phyloP scores from a whole-genome alignment of 306 rosid genomes.

The Vigna hirtella region DNA sequence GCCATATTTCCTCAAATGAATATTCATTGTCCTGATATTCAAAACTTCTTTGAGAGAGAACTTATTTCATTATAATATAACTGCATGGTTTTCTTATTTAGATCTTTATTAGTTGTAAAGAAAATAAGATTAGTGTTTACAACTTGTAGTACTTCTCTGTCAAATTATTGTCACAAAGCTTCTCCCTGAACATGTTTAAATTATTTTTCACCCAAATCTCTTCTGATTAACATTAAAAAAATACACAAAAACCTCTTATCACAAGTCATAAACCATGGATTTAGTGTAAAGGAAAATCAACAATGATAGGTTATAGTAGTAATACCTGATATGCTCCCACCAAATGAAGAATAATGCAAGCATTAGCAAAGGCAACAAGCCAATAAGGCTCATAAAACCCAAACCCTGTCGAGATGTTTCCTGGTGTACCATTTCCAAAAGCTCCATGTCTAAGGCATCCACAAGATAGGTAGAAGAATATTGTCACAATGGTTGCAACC shows the following conservation, averaged over 20 bases:
- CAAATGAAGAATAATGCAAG: constrained; percentile 68
- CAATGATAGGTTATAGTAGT: not conserved
- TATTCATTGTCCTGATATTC: not conserved
- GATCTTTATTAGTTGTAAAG: no score
- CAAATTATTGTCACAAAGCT: no score
- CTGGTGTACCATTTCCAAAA: constrained; percentile 74
- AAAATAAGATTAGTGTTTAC: no score
- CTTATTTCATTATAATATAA: no score
- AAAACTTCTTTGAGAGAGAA: no score
- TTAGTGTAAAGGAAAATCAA: not conserved
- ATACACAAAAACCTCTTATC: not conserved
- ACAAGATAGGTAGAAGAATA: constrained; percentile 78
- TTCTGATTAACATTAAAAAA: no score
- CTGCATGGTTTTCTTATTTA: no score
- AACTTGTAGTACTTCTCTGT: no score
- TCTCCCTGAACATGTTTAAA: no score
- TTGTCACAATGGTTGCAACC: constrained; percentile 57
- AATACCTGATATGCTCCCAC: constrained; percentile 89
- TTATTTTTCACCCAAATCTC: no score
- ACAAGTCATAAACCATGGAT: not conserved
- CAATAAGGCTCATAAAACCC: constrained; percentile 77
- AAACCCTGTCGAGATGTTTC: constrained; percentile 76
- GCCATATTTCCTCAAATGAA: constrained; percentile 27
- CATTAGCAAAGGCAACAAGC: constrained; percentile 78
- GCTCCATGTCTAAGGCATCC: constrained; percentile 87